Evolutionary conservation across 2,329 filamentous ascomycete species (phyloP).

Genomic region (Ophiostoma quercus): DNA sequence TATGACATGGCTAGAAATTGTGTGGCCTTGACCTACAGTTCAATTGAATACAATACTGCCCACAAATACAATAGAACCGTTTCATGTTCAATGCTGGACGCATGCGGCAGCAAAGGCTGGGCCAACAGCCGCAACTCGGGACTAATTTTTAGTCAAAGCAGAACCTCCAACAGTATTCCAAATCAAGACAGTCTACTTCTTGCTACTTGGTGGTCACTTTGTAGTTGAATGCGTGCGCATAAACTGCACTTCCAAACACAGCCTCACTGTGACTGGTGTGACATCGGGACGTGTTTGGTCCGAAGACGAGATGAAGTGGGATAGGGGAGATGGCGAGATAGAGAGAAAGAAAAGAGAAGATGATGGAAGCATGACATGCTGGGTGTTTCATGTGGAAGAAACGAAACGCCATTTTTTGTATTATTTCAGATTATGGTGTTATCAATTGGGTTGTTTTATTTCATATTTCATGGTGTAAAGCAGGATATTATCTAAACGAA

Average conservation of each 20-base stretch:
- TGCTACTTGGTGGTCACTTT: not conserved
- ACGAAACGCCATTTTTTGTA: not conserved
- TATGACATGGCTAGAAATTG: too few species aligned
- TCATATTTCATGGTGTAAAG: too few species aligned
- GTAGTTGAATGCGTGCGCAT: not conserved
- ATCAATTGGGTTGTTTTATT: too few species aligned
- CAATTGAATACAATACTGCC: too few species aligned
- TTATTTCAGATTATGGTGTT: too few species aligned
- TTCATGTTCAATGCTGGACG: not conserved
- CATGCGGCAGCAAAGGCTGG: not conserved
- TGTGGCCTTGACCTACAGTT: too few species aligned
- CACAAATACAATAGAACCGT: not conserved
- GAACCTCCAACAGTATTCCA: not conserved
- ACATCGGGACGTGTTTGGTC: not conserved
- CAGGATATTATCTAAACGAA: too few species aligned
- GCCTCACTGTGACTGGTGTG: not conserved
- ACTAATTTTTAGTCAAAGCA: not conserved
- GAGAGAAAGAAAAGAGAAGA: not conserved
- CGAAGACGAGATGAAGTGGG: not conserved
- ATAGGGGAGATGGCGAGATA: not conserved
- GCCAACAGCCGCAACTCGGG: not conserved
- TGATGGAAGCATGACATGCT: not conserved
- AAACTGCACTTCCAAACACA: not conserved
- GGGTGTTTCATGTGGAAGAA: conserved; percentile 1
- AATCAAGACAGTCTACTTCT: not conserved